These are phyloP conservation scores for Grosmannia serpens DNA, from an alignment of 2,329 filamentous ascomycete species.

Conservation along the genomic window DNA sequence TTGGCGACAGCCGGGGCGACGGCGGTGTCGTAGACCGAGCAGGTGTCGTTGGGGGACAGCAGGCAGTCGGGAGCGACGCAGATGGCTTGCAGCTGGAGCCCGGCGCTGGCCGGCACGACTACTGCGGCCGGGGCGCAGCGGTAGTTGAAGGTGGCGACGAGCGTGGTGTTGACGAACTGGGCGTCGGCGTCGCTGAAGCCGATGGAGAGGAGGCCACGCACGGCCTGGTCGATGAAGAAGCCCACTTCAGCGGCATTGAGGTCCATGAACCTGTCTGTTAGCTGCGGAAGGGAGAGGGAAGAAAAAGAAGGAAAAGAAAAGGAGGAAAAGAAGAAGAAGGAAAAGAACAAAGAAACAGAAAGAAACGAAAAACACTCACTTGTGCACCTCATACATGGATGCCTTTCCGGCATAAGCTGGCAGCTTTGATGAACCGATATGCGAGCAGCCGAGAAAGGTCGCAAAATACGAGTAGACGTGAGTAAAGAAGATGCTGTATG, in stretches of 20 bases:
- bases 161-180: conserved; percentile 7
- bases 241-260: conserved; percentile 5
- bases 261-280: conserved; percentile 5
- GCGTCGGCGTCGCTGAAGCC: conserved; percentile 6
- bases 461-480: conserved; percentile 8
- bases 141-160: conserved; percentile 3
- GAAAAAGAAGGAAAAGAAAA: not conserved
- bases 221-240: conserved; percentile 9
- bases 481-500: conserved; percentile 5
- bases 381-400: conserved; percentile 9
- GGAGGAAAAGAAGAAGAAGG: not conserved
- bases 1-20: conserved; percentile 5
- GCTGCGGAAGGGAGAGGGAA: not conserved
- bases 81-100: conserved; percentile 7
- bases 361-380: not conserved
- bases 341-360: not conserved
- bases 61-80: conserved; percentile 7
- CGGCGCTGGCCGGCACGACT: conserved; percentile 5
- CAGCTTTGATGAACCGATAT: not conserved
- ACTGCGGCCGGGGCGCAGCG: conserved; percentile 7
- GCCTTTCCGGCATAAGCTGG: conserved; percentile 5
- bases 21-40: conserved; percentile 4
- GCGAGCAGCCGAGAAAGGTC: conserved; percentile 5
- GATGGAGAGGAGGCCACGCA: conserved; percentile 4
- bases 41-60: conserved; percentile 5